Conservation (phyloP, 345 rosid species). For the Psidium guajava region DNA sequence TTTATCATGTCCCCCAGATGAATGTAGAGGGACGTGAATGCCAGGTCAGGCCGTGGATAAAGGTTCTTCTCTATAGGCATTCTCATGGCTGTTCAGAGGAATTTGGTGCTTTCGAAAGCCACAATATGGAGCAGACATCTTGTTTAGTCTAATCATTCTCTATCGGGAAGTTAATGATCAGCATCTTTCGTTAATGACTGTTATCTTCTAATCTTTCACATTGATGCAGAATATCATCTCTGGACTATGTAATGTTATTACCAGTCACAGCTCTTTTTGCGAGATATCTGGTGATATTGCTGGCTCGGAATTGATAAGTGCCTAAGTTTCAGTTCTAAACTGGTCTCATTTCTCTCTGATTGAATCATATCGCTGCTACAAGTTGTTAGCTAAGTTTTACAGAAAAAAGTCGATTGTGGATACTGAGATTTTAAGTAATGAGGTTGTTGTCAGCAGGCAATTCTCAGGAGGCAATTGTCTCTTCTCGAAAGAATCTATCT, state of each 20-base stretch:
- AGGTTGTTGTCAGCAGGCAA: not conserved
- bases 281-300: not conserved
- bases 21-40: not conserved
- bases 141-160: not conserved
- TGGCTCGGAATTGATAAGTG: not conserved
- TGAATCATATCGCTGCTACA: not conserved
- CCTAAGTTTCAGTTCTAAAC: not conserved
- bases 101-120: not conserved
- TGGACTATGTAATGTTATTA: not conserved
- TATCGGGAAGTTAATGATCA: not conserved
- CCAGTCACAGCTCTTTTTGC: not conserved
- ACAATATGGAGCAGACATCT: not conserved
- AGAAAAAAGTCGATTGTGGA: not conserved
- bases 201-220: not conserved
- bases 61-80: not conserved
- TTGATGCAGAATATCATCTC: not conserved
- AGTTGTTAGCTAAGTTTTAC: not conserved
- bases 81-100: slow-evolving; percentile 4
- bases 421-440: not conserved
- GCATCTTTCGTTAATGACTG: not conserved
- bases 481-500: not conserved
- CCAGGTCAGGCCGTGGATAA: not conserved
- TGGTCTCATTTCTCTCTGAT: not conserved
- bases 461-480: not conserved
- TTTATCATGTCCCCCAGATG: not conserved